A percentile compares a stretch with the other conserved stretches of the same genome.
phyloP scores from a whole-genome alignment of 257 asterid genomes.

The Coffea canephora region DNA sequence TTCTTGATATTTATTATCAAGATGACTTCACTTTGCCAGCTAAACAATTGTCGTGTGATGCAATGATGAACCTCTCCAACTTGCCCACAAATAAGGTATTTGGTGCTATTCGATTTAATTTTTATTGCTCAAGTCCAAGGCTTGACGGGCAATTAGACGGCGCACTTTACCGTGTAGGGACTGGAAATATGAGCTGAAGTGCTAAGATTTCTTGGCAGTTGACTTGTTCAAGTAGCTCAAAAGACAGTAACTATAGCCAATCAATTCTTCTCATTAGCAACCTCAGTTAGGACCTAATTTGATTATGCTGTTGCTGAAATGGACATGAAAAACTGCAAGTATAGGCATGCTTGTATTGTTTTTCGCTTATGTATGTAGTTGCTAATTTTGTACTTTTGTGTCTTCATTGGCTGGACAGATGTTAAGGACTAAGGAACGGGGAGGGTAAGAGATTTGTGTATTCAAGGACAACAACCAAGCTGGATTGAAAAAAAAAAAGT shows the following conservation, averaged over 20 bases:
- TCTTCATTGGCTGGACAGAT: not conserved
- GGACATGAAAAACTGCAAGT: not conserved
- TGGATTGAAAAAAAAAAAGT: not conserved
- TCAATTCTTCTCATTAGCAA: not conserved
- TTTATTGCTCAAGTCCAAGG: not conserved
- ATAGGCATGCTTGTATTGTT: not conserved
- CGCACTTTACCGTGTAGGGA: too few relatives aligned
- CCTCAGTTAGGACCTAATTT: not conserved
- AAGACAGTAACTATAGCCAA: not conserved
- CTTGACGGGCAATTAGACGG: not conserved
- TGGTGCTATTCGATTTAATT: not conserved
- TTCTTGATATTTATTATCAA: slow-evolving; percentile 84
- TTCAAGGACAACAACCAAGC: not conserved
- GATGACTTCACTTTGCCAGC: slow-evolving; percentile 77
- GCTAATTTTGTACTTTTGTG: not conserved
- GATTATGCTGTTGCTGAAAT: not conserved
- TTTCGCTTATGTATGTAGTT: not conserved
- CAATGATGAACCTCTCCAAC: slow-evolving; percentile 52
- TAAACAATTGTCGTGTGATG: slow-evolving; percentile 52
- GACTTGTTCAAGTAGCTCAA: not conserved
- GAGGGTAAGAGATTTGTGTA: not conserved
- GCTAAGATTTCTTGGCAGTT: not conserved
- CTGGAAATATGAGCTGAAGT: not conserved
- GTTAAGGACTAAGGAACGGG: not conserved
- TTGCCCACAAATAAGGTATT: slow-evolving; percentile 53